phyloP scores from a whole-genome alignment of 345 rosid genomes.

The Atalantia buxifolia region DNA sequence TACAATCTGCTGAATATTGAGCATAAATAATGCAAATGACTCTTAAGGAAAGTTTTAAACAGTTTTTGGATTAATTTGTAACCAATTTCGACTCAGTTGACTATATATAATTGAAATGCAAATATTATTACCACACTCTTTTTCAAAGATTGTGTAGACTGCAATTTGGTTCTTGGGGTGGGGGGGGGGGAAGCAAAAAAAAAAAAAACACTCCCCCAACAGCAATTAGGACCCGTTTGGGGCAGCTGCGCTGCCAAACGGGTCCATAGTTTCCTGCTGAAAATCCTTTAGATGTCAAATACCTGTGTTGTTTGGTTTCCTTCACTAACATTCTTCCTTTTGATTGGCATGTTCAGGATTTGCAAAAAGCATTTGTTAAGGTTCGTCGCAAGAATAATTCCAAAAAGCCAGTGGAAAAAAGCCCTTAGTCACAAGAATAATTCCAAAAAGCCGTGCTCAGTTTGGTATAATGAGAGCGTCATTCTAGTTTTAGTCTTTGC shows the following conservation, averaged over 20 bases:
- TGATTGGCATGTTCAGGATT: constrained; percentile 32
- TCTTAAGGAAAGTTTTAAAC: not conserved
- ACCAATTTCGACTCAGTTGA: not conserved
- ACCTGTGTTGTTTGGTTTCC: not conserved
- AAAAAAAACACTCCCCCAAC: not conserved
- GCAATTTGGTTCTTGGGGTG: no score
- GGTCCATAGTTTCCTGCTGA: not conserved
- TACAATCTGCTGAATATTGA: not conserved
- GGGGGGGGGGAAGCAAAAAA: no score
- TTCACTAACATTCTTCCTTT: not conserved
- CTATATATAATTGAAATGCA: not conserved
- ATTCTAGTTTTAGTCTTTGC: no score
- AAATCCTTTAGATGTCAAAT: not conserved
- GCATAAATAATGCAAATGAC: not conserved
- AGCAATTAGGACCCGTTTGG: no score
- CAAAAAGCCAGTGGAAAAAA: constrained; percentile 27
- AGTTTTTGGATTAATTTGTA: not conserved
- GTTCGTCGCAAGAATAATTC: constrained; percentile 62
- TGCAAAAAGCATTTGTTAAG: constrained; percentile 48
- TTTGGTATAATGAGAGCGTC: no score
- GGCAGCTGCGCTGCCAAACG: no score
- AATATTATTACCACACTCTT: not conserved
- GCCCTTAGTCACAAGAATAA: not conserved
- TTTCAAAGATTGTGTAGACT: not conserved
- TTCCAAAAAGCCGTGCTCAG: no score